Evolutionary conservation across 495 filamentous ascomycete genomes (phyloP), one percentile per base, ranked within the genome.

Genomic region (Glonium stellatum): DNA sequence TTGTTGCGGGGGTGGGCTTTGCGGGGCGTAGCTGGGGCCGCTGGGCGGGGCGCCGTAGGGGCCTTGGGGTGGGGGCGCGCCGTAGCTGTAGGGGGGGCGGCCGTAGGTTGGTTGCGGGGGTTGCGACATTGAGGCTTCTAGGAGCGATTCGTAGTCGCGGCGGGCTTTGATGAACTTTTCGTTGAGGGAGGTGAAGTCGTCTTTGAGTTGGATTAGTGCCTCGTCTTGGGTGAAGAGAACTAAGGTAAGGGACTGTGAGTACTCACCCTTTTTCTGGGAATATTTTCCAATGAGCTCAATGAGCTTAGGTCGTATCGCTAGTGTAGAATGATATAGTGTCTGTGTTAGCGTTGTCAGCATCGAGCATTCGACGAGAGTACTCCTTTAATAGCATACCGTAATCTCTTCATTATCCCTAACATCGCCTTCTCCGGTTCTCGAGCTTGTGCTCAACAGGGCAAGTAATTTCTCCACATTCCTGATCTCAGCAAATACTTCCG

Each of bases 121-220:
- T 74, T 79, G 77, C 1, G 93, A 84, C 91, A 98, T 97, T 23
- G 92, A 97, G 23, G 89, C 86, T 72, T 98, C 93, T 37, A 98
- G 78, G n/a, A 98, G 79, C 27, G 88, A 84, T 73, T 98, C 93
- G 72, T 97, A 98, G 70, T 97, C 93, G 65, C 92, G 82, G 58
- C 93, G 84, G 11, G 93, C 93, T 74, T 98, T 98, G 78, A 98
- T 97, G 73, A 98, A 98, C 72, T 97, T 97, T 67, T 98, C 93
- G 70, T 98, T 98, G 44, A 98, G 81, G 68, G 96, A 90, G 2
- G 92, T 96, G 69, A 98, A 97, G 69, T 98, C 93, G 74, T 98
- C 91, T 96, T 60, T 21, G 68, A 37, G 4, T 15, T 0, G 11
- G 18, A 47, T 67, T 47, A 57, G 53, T 46, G 6, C 27, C 27